Conservation (phyloP, 1,284 basidiomycete genomes). For the Cryptococcus sp. region DNA sequence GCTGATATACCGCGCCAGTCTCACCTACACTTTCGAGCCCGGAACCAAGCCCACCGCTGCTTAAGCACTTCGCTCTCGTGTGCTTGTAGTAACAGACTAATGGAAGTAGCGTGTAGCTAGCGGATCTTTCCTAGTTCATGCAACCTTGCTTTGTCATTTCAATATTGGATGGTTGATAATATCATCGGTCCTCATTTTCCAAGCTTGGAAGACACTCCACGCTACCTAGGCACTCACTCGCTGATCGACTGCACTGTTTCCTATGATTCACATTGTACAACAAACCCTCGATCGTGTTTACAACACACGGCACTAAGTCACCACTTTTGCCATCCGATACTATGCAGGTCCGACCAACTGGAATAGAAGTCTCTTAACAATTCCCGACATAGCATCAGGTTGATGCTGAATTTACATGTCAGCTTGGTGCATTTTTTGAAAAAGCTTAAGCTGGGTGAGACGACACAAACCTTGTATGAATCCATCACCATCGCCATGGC, state of each 20-base stretch:
- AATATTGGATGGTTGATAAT: no score
- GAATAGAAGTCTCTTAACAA: constrained; percentile 83
- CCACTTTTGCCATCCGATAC: background rate
- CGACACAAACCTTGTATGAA: constrained; percentile 53
- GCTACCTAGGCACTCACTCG: no score
- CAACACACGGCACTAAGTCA: no score
- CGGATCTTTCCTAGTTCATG: no score
- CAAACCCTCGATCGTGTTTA: no score
- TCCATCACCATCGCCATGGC: constrained; percentile 93
- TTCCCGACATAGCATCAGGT: constrained; percentile 81
- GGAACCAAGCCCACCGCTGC: constrained; percentile 54
- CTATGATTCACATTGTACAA: no score
- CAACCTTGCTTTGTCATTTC: no score
- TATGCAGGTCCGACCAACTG: constrained; percentile 79
- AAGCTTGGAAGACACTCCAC: no score
- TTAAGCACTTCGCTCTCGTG: constrained; percentile 16
- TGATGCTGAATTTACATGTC: constrained; percentile 65
- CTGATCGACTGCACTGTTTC: no score
- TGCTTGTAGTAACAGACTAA: no score
- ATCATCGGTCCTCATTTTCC: no score
- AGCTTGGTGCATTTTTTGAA: background rate
- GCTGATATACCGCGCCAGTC: constrained; percentile 18
- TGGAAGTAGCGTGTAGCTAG: no score
- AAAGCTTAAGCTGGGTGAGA: background rate
- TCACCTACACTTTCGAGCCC: constrained; percentile 81